phyloP scores from a whole-genome alignment of 83 land plant genomes.

The Picea engelmannii region DNA sequence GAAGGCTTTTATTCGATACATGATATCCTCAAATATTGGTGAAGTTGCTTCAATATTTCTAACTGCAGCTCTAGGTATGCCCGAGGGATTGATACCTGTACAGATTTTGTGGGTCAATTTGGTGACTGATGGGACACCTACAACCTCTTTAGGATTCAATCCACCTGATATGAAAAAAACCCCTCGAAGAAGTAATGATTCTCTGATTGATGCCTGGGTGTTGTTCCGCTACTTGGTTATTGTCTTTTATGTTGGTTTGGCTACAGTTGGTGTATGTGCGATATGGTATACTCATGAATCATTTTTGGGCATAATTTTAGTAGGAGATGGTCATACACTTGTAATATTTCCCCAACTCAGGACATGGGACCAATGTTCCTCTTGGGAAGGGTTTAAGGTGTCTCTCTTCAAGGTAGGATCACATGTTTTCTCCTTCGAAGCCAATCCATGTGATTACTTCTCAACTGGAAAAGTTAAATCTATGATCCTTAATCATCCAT shows the following conservation, averaged over 20 bases:
- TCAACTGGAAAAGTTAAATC: too few relatives aligned
- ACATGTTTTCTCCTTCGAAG: too few relatives aligned
- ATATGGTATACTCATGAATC: conserved; percentile 46
- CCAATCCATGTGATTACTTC: too few relatives aligned
- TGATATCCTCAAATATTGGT: conserved; percentile 93
- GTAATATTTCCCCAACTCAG: conserved; percentile 39
- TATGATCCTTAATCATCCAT: too few relatives aligned
- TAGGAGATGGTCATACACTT: conserved; percentile 37
- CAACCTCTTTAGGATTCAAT: conserved; percentile 88
- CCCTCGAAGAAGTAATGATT: conserved; percentile 73
- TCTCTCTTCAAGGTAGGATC: too few relatives aligned
- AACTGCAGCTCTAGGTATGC: conserved; percentile 87
- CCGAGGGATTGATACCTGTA: conserved; percentile 86
- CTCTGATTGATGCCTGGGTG: conserved; percentile 74
- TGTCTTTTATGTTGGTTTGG: conserved; percentile 44
- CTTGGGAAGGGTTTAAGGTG: too few relatives aligned
- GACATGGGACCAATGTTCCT: too few relatives aligned
- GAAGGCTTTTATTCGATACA: conserved; percentile 43
- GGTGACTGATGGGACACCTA: conserved; percentile 91
- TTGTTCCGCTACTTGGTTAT: conserved; percentile 71
- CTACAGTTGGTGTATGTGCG: conserved; percentile 47
- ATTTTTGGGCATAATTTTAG: conserved; percentile 36
- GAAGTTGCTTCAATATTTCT: conserved; percentile 86
- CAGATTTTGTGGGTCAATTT: conserved; percentile 91
- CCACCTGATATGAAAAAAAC: conserved; percentile 89